Evolutionary conservation across 1,284 basidiomycete species (phyloP).

Genomic region (Limonomyces culmigenus): DNA sequence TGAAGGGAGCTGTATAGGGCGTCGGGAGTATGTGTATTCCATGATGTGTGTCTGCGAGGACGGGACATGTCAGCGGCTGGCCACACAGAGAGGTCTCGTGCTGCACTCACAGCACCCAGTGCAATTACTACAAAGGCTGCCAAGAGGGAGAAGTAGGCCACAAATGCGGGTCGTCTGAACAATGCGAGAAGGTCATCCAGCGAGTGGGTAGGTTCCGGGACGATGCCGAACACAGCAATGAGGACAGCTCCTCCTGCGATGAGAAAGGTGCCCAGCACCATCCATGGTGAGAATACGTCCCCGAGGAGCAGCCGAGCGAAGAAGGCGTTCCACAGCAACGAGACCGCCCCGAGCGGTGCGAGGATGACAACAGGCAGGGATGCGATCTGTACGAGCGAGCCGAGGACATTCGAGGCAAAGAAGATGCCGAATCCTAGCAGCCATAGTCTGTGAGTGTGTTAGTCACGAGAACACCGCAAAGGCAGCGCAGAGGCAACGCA

Average conservation of each 20-base stretch:
- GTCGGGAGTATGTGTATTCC: slow-evolving; percentile 28
- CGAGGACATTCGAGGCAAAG: slow-evolving; percentile 79
- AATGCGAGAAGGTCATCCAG: slow-evolving; percentile 75
- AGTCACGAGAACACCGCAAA: slow-evolving; percentile 3
- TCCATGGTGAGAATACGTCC: slow-evolving; percentile 73
- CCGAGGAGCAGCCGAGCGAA: slow-evolving; percentile 79
- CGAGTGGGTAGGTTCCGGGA: slow-evolving; percentile 81
- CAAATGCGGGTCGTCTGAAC: slow-evolving; percentile 66
- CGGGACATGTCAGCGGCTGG: no score
- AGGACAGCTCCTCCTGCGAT: slow-evolving; percentile 83
- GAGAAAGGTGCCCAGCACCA: slow-evolving; percentile 73
- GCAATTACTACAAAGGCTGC: slow-evolving; percentile 44
- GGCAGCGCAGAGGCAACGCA: slow-evolving; percentile 6
- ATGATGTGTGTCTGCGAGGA: slow-evolving; percentile 43
- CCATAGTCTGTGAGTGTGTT: slow-evolving; percentile 42
- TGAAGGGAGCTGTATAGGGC: slow-evolving; percentile 14
- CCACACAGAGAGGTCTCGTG: no score
- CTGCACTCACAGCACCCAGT: no score
- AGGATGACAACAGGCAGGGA: slow-evolving; percentile 87
- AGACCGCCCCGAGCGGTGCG: slow-evolving; percentile 84
- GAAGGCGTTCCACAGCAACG: slow-evolving; percentile 89
- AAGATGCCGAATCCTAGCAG: slow-evolving; percentile 73
- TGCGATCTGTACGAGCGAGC: slow-evolving; percentile 90
- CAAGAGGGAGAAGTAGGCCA: slow-evolving; percentile 68
- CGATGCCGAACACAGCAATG: slow-evolving; percentile 85